Conservation (phyloP, 257 asterid species). For the Nicotiana otophora region DNA sequence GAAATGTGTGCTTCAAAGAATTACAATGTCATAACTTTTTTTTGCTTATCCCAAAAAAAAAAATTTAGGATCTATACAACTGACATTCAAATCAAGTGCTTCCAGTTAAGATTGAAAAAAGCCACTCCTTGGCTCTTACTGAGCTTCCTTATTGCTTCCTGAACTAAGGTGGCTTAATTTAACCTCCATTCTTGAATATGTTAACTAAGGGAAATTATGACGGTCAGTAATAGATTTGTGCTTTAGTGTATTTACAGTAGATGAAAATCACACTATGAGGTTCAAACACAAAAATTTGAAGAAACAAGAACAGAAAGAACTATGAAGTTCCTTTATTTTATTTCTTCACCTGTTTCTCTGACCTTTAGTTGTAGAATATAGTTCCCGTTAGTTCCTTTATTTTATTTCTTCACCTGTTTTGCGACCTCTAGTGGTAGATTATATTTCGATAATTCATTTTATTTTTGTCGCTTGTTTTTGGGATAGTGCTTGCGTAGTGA, state of each 20-base stretch:
- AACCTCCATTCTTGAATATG: not conserved
- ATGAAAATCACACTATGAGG: not conserved
- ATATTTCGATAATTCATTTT: too few relatives aligned
- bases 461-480: too few relatives aligned
- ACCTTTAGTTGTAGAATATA: too few relatives aligned
- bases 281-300: not conserved
- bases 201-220: not conserved
- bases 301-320: not conserved
- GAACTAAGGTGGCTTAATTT: not conserved
- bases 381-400: too few relatives aligned
- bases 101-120: not conserved
- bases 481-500: too few relatives aligned
- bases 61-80: not conserved
- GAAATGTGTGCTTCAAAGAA: not conserved
- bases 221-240: not conserved
- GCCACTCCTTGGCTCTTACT: not conserved
- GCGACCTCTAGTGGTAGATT: too few relatives aligned
- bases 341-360: too few relatives aligned
- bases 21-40: not conserved
- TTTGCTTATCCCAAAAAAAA: too few relatives aligned
- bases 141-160: slow-evolving; percentile 5
- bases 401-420: too few relatives aligned
- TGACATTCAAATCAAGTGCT: not conserved
- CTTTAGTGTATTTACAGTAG: not conserved
- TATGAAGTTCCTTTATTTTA: too few relatives aligned